Conservation (phyloP, 1,139 yeast species). For the Wickerhamomyces sp. region DNA sequence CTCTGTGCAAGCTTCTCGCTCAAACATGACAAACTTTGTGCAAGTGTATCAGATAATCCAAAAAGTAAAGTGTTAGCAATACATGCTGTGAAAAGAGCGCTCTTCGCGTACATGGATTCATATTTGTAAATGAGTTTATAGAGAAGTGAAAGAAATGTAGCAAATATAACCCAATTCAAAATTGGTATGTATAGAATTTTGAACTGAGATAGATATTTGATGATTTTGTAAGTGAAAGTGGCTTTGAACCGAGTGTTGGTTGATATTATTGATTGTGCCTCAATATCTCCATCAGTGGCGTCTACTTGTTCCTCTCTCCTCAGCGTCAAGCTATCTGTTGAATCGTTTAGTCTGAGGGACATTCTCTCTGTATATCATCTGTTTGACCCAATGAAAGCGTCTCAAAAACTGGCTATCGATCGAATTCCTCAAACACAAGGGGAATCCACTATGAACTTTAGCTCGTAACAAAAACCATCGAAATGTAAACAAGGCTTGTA, state of each 20-base stretch:
- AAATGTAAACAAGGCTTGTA: too few relatives aligned
- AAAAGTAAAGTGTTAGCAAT: constrained; percentile 78
- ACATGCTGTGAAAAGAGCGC: constrained; percentile 70
- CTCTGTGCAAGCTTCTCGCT: constrained; percentile 27
- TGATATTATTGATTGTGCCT: background rate
- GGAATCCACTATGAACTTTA: too few relatives aligned
- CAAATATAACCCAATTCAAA: constrained; percentile 48
- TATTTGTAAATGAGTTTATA: constrained; percentile 51
- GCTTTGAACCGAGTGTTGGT: constrained; percentile 11
- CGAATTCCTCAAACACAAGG: too few relatives aligned
- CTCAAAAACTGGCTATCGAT: too few relatives aligned
- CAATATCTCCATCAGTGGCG: background rate
- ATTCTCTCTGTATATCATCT: too few relatives aligned
- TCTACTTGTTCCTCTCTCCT: background rate
- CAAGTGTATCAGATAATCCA: constrained; percentile 86
- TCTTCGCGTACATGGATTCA: constrained; percentile 58
- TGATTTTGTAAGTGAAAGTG: constrained; percentile 12
- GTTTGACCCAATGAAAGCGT: too few relatives aligned
- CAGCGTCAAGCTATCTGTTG: background rate
- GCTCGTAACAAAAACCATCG: too few relatives aligned
- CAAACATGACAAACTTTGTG: constrained; percentile 45
- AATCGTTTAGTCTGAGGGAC: constrained; percentile 1
- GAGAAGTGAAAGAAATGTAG: constrained; percentile 43
- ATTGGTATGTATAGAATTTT: constrained; percentile 34
- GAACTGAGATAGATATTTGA: constrained; percentile 19